Percentiles rank a stretch among this genome's conserved stretches.
phyloP scores from a whole-genome alignment of 768 basidiomycete genomes.

The Lentinula guzmanii region DNA sequence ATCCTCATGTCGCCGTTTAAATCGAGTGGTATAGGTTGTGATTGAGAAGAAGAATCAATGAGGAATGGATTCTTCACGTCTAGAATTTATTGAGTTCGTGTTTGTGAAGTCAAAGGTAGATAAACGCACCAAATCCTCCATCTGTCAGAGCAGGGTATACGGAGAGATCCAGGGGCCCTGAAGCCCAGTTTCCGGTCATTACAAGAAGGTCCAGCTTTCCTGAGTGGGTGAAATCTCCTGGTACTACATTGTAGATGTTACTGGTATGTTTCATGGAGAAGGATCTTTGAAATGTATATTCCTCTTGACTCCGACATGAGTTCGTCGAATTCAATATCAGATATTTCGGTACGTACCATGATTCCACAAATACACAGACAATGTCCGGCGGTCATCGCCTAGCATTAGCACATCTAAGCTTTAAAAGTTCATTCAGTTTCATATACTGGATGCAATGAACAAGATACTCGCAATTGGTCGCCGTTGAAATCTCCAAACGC shows the following conservation, averaged over 20 bases:
- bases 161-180: conserved; percentile 52
- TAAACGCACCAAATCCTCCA: conserved; percentile 60
- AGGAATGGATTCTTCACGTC: conserved; percentile 38
- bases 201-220: conserved; percentile 88
- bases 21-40: conserved; percentile 87
- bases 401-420: conserved; percentile 83
- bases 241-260: conserved; percentile 75
- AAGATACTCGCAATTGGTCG: conserved; percentile 79
- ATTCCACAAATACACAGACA: conserved; percentile 79
- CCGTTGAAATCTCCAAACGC: conserved; percentile 96
- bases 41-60: conserved; percentile 56
- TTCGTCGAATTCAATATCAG: neutral
- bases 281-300: conserved; percentile 49
- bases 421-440: neutral
- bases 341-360: conserved; percentile 46
- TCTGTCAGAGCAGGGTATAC: conserved; percentile 61
- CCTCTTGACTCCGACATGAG: conserved; percentile 31
- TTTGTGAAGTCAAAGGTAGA: neutral
- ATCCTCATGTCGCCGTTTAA: conserved; percentile 85
- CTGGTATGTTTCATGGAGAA: conserved; percentile 47
- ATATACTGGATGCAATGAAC: neutral
- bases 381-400: conserved; percentile 64
- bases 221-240: conserved; percentile 90
- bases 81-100: conserved; percentile 14
- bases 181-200: conserved; percentile 58